A percentile compares a stretch with the other conserved stretches of the same genome.
Evolutionary conservation across 2,329 filamentous ascomycete species (phyloP).

Genomic region (Teratosphaeria pseudoeucalypti): DNA sequence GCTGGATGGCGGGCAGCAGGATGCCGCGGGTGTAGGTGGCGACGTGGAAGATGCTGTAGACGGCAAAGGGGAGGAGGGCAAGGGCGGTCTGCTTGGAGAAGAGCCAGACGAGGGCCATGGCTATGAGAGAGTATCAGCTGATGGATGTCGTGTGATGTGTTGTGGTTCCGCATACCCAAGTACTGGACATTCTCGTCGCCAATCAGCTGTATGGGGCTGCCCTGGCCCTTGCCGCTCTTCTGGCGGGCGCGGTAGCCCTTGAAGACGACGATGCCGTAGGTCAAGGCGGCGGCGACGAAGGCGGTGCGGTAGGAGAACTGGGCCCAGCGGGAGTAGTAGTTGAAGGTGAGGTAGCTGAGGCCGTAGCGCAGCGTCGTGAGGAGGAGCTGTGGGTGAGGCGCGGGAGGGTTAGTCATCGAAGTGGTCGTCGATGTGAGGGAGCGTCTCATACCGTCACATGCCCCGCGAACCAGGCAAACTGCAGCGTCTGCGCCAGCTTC

Average conservation of each 20-base stretch:
- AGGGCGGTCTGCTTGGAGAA: slow-evolving; percentile 80
- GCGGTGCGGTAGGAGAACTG: slow-evolving; percentile 79
- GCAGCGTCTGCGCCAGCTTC: slow-evolving; percentile 7
- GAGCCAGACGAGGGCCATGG: slow-evolving; percentile 89
- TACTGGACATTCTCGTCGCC: slow-evolving; percentile 97
- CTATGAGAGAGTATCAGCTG: neutral
- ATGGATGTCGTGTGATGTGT: neutral
- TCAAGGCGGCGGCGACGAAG: slow-evolving; percentile 79
- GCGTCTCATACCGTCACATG: slow-evolving; percentile 52
- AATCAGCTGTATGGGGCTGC: slow-evolving; percentile 55
- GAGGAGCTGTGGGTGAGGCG: slow-evolving; percentile 44
- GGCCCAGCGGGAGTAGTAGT: slow-evolving; percentile 68
- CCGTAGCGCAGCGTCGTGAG: slow-evolving; percentile 72
- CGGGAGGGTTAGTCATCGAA: neutral
- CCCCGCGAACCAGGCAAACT: slow-evolving; percentile 60
- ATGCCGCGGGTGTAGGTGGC: slow-evolving; percentile 92
- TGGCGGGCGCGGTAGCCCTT: slow-evolving; percentile 86
- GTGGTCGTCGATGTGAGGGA: neutral
- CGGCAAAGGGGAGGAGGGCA: slow-evolving; percentile 83
- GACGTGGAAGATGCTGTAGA: slow-evolving; percentile 98
- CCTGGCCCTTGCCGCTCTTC: slow-evolving; percentile 55
- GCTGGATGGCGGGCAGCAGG: slow-evolving; percentile 75
- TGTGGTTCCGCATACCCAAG: slow-evolving; percentile 54
- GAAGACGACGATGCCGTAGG: slow-evolving; percentile 97
- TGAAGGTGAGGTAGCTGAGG: slow-evolving; percentile 80